Conservation (phyloP, 2,329 filamentous ascomycete species). For the Seiridium unicorne region DNA sequence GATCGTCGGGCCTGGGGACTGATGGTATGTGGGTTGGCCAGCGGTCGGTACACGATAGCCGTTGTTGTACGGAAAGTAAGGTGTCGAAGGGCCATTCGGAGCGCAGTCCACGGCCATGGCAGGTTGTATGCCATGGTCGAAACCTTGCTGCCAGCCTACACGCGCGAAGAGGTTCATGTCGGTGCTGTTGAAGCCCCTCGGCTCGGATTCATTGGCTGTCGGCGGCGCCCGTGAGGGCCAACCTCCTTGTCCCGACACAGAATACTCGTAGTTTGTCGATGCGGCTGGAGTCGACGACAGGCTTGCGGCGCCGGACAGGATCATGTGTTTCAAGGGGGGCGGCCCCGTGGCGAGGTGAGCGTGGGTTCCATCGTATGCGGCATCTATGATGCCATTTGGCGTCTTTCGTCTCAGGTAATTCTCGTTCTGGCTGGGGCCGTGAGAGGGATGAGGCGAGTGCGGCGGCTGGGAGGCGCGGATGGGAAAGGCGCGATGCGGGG, state of each 20-base stretch:
- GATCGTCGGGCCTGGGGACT: conserved; percentile 34
- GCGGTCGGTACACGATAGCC: conserved; percentile 26
- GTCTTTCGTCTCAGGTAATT: conserved; percentile 89
- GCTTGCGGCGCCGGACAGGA: conserved; percentile 58
- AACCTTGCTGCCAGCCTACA: conserved; percentile 17
- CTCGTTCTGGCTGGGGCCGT: conserved; percentile 47
- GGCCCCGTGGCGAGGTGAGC: conserved; percentile 71
- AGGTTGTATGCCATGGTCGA: conserved; percentile 16
- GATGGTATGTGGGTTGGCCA: conserved; percentile 31
- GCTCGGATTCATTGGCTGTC: conserved; percentile 15
- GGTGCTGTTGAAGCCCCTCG: conserved; percentile 11
- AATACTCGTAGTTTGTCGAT: conserved; percentile 17
- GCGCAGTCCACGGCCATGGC: conserved; percentile 22
- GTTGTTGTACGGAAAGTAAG: conserved; percentile 25
- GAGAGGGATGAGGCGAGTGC: conserved; percentile 24
- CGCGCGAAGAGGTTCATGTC: conserved; percentile 16
- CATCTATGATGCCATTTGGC: conserved; percentile 87
- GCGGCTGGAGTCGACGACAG: conserved; percentile 18
- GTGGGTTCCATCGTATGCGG: conserved; percentile 84
- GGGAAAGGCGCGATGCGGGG: conserved; percentile 30
- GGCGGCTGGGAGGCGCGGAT: conserved; percentile 34
- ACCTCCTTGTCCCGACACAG: conserved; percentile 12
- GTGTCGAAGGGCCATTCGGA: conserved; percentile 19
- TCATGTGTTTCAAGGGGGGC: conserved; percentile 79
- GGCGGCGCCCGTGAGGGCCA: conserved; percentile 19